Evolutionary conservation across 2,329 filamentous ascomycete species (phyloP), one percentile per base, ranked within the genome.

Genomic region (Fusarium chaquense): DNA sequence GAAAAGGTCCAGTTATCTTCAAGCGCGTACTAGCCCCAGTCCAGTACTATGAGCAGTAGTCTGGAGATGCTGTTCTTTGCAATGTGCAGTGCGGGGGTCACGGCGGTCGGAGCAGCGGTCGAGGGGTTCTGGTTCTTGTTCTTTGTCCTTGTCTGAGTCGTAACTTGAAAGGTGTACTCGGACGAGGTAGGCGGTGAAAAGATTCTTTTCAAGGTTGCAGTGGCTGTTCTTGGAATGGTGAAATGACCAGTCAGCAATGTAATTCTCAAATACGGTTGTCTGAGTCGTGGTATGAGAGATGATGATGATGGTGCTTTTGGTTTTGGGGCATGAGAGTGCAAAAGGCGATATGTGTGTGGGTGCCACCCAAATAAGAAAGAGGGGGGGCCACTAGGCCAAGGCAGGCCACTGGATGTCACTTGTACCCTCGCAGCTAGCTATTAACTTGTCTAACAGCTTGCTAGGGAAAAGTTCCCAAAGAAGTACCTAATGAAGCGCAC

Each of bases 151-250:
- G 62, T 58, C 62, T 62, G 60, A 59, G 53, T 58, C 55, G 50
- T 51, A 47, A 38, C 52, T 45, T 56, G 56, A 54, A 59, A 50
- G 24, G 63, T 54, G 53, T 43, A 26, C 47, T 68, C 55, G 67
- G 62, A 51, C 36, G 61, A 65, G 53, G 58, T 54, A 68, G 68
- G 72, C 72, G 66, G 72, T 75, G 70, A 71, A 55, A 57, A 69
- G 58, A 51, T 64, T 51, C n/a, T 60, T 60, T 72, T 67, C 55
- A 73, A 38, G 63, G 61, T 63, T 69, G 58, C 63, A 71, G 56
- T 70, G 71, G 66, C 72, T 74, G 70, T 73, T 75, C 70, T 74
- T 73, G 69, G 72, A 75, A 75, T 71, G 69, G 67, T 67, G 72
- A 70, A 59, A 58, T 67, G 62, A 69, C 71, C 71, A 73, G 72